Percentiles rank a stretch among this genome's conserved stretches.
Evolutionary conservation across 306 rosid genomes (phyloP).

Genomic region (Quercus alba): DNA sequence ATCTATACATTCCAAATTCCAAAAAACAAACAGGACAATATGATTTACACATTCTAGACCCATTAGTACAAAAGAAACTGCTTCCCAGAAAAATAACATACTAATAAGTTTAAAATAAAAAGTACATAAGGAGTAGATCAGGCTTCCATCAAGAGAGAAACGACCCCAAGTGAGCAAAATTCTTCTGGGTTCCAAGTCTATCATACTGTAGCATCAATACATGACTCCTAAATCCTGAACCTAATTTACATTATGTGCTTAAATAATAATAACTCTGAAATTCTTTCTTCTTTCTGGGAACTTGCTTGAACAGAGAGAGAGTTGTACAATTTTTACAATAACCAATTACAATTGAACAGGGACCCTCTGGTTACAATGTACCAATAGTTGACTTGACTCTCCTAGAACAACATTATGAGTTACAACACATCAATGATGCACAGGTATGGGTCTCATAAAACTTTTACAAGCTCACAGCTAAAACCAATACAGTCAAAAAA

Average conservation of each 20-base stretch:
- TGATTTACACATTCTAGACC: neutral
- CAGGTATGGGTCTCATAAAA: neutral
- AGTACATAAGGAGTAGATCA: conserved; percentile 4
- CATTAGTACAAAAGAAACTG: conserved; percentile 3
- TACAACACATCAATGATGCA: conserved; percentile 11
- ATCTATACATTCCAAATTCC: neutral
- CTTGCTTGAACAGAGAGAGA: conserved; percentile 12
- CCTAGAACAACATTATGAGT: conserved; percentile 9
- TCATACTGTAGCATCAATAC: neutral
- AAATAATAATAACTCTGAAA: neutral
- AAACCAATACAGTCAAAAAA: conserved; percentile 9
- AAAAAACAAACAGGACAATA: neutral
- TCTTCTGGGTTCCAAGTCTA: neutral
- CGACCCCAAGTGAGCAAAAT: neutral
- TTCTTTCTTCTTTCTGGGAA: conserved; percentile 7
- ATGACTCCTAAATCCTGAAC: neutral
- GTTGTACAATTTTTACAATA: conserved; percentile 1
- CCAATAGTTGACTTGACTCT: neutral
- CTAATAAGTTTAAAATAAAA: neutral
- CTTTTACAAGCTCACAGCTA: conserved; percentile 17
- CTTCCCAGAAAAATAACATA: neutral
- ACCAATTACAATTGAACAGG: conserved; percentile 19
- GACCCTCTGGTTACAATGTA: neutral
- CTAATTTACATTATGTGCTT: conserved; percentile 3
- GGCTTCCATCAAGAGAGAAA: neutral